Evolutionary conservation across 106 monocot species (phyloP).

Genomic region (Agapanthus africanus): DNA sequence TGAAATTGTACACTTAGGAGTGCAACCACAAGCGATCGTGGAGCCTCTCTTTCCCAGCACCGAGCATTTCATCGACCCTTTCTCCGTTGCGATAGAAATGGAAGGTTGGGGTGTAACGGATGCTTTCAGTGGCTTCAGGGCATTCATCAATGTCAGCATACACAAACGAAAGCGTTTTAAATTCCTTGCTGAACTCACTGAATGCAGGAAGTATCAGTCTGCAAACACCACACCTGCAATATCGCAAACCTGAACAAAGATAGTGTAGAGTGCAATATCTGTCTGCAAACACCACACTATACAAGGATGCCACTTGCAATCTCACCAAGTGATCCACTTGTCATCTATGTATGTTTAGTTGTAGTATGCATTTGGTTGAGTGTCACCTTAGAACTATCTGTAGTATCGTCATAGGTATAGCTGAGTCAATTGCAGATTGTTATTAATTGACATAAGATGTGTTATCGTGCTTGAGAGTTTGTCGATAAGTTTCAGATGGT

Average conservation of each 20-base stretch:
- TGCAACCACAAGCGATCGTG: constrained; percentile 88
- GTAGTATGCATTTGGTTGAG: too few relatives aligned
- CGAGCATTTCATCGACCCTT: constrained; percentile 87
- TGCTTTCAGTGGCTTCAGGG: constrained; percentile 76
- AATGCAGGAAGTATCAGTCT: constrained; percentile 77
- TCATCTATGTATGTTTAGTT: too few relatives aligned
- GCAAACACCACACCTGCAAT: constrained; percentile 75
- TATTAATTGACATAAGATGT: too few relatives aligned
- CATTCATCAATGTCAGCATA: constrained; percentile 93
- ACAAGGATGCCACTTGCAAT: background rate
- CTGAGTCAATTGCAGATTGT: background rate
- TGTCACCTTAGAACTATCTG: background rate
- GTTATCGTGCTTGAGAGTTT: too few relatives aligned
- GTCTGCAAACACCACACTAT: background rate
- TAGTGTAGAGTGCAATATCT: background rate
- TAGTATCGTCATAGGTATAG: background rate
- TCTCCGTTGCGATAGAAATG: constrained; percentile 78
- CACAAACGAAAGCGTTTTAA: constrained; percentile 70
- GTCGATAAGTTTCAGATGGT: too few relatives aligned
- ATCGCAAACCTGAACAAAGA: background rate
- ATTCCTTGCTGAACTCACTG: constrained; percentile 54
- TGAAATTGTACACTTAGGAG: constrained; percentile 41
- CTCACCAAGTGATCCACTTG: background rate
- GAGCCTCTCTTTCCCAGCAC: constrained; percentile 79
- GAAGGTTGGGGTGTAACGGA: constrained; percentile 91